Percentiles rank a stretch among this genome's conserved stretches.
Conservation (phyloP, 805 yeast genomes). For the Metschnikowia continentalis region DNA sequence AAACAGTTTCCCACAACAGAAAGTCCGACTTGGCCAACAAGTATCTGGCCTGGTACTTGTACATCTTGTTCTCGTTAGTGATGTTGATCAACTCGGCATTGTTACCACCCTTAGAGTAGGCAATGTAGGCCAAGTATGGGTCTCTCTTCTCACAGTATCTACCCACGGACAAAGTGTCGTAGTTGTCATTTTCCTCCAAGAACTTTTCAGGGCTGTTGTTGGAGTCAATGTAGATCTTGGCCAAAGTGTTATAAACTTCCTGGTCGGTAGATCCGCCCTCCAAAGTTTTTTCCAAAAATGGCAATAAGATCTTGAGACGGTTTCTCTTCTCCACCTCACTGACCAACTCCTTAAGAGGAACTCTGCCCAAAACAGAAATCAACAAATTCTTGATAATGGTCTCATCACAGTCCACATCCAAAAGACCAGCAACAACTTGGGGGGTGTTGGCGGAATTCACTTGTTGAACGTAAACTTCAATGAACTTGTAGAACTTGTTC, state of each 20-base stretch:
- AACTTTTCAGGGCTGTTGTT: constrained; percentile 97
- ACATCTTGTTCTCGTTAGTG: constrained; percentile 97
- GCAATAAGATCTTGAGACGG: constrained; percentile 84
- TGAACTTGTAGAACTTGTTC: constrained; percentile 91
- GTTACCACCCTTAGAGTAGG: constrained; percentile 91
- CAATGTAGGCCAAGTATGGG: constrained; percentile 95
- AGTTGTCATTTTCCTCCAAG: constrained; percentile 82
- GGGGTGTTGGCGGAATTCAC: constrained; percentile 96
- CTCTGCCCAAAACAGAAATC: constrained; percentile 86
- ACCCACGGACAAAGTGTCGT: constrained; percentile 94
- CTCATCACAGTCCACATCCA: constrained; percentile 98
- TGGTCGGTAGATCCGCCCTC: constrained; percentile 82
- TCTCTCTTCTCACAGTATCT: constrained; percentile 98
- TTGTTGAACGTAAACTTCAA: constrained; percentile 96
- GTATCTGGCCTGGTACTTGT: constrained; percentile 98
- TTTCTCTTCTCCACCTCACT: constrained; percentile 96
- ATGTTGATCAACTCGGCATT: constrained; percentile 85
- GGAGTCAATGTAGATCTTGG: constrained; percentile 95
- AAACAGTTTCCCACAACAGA: constrained; percentile 75
- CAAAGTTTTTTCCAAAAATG: constrained; percentile 87
- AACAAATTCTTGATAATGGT: constrained; percentile 73
- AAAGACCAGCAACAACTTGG: constrained; percentile 90
- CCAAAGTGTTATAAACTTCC: constrained; percentile 90
- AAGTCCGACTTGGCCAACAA: constrained; percentile 84
- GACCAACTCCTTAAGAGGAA: constrained; percentile 85